Conservation (phyloP, 1,284 basidiomycete species). For the Quambalaria eucalypti region DNA sequence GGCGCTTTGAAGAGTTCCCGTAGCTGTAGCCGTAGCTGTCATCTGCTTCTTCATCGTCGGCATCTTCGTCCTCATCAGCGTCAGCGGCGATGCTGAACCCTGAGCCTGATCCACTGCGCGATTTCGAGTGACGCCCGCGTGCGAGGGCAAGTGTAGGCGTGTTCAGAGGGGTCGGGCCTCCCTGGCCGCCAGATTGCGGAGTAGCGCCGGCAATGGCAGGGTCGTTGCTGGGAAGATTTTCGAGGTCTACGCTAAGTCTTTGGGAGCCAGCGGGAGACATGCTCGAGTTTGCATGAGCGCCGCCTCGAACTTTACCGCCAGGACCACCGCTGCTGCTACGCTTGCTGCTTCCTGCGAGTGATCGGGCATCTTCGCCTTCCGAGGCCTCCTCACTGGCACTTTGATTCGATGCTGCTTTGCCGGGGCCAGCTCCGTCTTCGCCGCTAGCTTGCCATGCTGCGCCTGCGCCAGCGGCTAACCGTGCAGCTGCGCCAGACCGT, state of each 20-base stretch:
- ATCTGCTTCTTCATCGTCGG: not conserved
- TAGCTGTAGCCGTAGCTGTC: not conserved
- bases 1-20: not conserved
- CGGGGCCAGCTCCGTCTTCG: too few relatives aligned
- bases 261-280: not conserved
- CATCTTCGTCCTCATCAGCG: too few relatives aligned
- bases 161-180: conserved; percentile 41
- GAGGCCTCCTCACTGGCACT: too few relatives aligned
- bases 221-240: conserved; percentile 34
- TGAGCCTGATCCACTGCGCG: conserved; percentile 9
- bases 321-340: not conserved
- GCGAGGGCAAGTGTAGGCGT: conserved; percentile 36
- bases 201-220: conserved; percentile 5
- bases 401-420: too few relatives aligned
- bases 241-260: conserved; percentile 28
- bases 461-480: not conserved
- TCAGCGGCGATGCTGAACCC: too few relatives aligned
- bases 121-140: too few relatives aligned
- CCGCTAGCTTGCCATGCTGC: too few relatives aligned
- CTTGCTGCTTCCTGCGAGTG: too few relatives aligned
- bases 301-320: not conserved
- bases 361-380: too few relatives aligned
- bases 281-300: not conserved
- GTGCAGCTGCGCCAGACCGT: not conserved
- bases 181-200: conserved; percentile 13